Evolutionary conservation across 352 stramenopile genomes (phyloP).

Genomic region (Globisporangium alternatum): DNA sequence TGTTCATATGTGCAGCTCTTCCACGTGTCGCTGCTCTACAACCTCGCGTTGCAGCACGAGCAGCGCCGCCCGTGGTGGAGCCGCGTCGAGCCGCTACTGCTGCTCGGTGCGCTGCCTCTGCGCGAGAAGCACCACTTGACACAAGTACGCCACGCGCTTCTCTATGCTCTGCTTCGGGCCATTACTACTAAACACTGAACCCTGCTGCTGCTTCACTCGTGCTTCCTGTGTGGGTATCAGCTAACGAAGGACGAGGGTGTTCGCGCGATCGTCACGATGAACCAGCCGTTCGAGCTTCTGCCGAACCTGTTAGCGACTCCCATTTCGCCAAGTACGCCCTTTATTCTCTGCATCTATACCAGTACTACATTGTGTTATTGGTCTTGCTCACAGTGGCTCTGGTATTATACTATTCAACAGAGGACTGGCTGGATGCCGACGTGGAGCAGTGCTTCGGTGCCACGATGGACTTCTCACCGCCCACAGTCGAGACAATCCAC

Average conservation of each 20-base stretch:
- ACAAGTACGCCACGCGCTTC: conserved; percentile 8
- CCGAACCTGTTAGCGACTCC: conserved; percentile 62
- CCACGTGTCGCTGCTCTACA: conserved; percentile 80
- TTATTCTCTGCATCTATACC: neutral
- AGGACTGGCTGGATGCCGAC: conserved; percentile 44
- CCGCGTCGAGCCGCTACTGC: conserved; percentile 50
- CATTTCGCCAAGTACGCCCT: conserved; percentile 42
- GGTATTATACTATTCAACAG: conserved; percentile 18
- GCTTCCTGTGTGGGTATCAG: conserved; percentile 9
- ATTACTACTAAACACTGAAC: neutral
- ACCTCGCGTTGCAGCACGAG: conserved; percentile 47
- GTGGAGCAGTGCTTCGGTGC: conserved; percentile 62
- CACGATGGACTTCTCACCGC: conserved; percentile 66
- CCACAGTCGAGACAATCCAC: conserved; percentile 59
- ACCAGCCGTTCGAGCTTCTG: conserved; percentile 60
- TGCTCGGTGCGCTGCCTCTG: conserved; percentile 71
- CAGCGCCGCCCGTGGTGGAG: conserved; percentile 70
- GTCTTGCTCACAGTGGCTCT: neutral
- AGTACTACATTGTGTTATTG: too few species aligned
- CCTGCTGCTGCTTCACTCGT: too few species aligned
- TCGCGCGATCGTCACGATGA: conserved; percentile 75
- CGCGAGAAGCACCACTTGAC: conserved; percentile 50
- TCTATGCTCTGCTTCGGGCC: neutral
- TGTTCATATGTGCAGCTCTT: conserved; percentile 3
- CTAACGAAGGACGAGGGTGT: conserved; percentile 59